Evolutionary conservation across 805 yeast genomes (phyloP), one percentile per base, ranked within the genome.

Genomic region (Brettanomyces bruxellensis): DNA sequence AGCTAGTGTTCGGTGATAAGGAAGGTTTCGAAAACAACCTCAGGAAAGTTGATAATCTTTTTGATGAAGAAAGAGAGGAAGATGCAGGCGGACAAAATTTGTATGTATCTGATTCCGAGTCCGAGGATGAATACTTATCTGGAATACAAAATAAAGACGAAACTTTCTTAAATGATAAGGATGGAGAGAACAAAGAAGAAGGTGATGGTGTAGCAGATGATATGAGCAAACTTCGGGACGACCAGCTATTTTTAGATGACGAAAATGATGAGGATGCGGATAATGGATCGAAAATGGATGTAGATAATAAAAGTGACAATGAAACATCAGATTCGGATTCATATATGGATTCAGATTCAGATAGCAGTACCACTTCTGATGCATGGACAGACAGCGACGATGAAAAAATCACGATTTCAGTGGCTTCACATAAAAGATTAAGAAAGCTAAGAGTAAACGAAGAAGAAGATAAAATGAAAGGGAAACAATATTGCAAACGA

Each of bases 361-460:
- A 40, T 14, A 41, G 24, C 14, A 23, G 30, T 34, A 24, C 13
- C 18, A 18, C 24, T 11, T 55, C 54, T 9, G 71, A 71, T 46
- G 88, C 82, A 2, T 93, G 99, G 99, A 63, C 63, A 13, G 99
- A 93, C 66, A 83, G 95, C 48, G 98, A 90, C 57, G 99, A 93
- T 62, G 98, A 90, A 51, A 71, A 71, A 40, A 54, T 86, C 25
- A 66, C 68, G 22, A 72, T 91, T 5, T 77, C 93, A 1, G 64
- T 93, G 30, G 59, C 70, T 13, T 62, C 75, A 1, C 68, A 81
- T 1, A 82, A 83, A 52, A 78, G 76, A 53, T 64, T 83, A 32
- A 80, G 76, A 52, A 93, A 91, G 66, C 71, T 93, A 54, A 78
- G 96, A 57, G 71, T 72, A 41, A 61, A 76, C 0, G 81, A 66